Percentiles rank a stretch among this genome's conserved stretches.
Conservation (phyloP, 129 eudicot species). For the Ambrosia artemisiifolia region DNA sequence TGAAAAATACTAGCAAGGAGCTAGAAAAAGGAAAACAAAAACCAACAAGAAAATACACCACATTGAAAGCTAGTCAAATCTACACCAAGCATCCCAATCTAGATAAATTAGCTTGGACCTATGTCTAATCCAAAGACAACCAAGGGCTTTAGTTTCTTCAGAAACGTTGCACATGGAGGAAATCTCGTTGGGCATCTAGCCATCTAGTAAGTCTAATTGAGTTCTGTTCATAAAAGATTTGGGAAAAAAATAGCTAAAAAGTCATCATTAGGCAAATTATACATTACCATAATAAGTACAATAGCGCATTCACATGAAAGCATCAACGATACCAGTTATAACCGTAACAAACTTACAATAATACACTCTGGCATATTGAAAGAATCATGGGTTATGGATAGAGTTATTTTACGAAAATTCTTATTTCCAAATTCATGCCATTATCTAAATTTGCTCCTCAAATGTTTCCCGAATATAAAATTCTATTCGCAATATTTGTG, state of each 20-base stretch:
- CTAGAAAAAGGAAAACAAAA: too few species aligned
- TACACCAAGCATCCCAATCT: too few species aligned
- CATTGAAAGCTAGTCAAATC: too few species aligned
- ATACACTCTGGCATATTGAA: neutral
- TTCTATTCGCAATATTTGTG: neutral
- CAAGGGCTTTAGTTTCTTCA: too few species aligned
- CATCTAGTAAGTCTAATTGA: neutral
- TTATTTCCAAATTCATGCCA: neutral
- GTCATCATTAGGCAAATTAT: neutral
- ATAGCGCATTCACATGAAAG: neutral
- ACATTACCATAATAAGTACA: too few species aligned
- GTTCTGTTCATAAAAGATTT: neutral
- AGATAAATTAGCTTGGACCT: too few species aligned
- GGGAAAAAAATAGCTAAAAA: neutral
- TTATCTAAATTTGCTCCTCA: neutral
- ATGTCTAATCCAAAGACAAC: too few species aligned
- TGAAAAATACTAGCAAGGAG: too few species aligned
- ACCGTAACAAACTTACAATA: neutral
- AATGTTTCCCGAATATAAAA: neutral
- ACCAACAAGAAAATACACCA: too few species aligned
- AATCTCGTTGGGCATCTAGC: too few species aligned
- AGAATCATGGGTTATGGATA: neutral
- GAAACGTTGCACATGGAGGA: too few species aligned
- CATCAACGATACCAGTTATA: too few species aligned
- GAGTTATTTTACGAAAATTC: neutral